Conservation (phyloP, 768 basidiomycete genomes). For the Termitomyces heimii region DNA sequence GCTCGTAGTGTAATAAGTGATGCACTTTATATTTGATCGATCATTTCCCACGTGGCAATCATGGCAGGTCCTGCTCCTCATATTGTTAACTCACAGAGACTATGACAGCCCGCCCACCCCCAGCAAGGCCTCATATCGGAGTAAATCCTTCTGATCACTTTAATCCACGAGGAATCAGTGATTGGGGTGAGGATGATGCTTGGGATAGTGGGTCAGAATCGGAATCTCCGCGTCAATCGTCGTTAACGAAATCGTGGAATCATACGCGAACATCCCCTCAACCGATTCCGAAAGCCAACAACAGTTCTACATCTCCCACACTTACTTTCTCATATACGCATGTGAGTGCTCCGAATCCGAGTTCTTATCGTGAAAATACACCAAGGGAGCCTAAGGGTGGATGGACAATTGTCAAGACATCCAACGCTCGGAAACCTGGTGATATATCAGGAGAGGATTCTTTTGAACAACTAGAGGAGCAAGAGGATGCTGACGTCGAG, state of each 20-base stretch:
- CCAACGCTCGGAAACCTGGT: constrained; percentile 20
- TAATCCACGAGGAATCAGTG: constrained; percentile 27
- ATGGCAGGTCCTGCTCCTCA: not conserved
- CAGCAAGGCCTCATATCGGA: constrained; percentile 68
- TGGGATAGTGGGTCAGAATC: constrained; percentile 84
- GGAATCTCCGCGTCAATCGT: constrained; percentile 58
- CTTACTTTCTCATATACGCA: constrained; percentile 81
- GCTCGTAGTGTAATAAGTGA: no score
- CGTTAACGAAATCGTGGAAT: constrained; percentile 40
- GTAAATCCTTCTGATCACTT: constrained; percentile 48
- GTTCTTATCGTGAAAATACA: constrained; percentile 56
- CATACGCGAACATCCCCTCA: constrained; percentile 41
- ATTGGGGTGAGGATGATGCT: constrained; percentile 83
- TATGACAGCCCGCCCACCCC: constrained; percentile 60
- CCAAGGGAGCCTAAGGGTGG: constrained; percentile 45
- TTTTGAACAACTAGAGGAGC: constrained; percentile 21
- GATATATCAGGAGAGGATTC: constrained; percentile 11
- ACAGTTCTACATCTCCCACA: constrained; percentile 56
- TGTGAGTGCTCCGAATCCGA: constrained; percentile 64
- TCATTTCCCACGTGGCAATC: constrained; percentile 16
- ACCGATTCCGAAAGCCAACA: constrained; percentile 42
- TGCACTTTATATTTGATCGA: not conserved
- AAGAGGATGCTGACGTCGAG: constrained; percentile 61
- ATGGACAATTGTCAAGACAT: constrained; percentile 70
- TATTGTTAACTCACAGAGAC: constrained; percentile 6